Conservation (phyloP, 768 basidiomycete species). For the Pulveroboletus sp. region DNA sequence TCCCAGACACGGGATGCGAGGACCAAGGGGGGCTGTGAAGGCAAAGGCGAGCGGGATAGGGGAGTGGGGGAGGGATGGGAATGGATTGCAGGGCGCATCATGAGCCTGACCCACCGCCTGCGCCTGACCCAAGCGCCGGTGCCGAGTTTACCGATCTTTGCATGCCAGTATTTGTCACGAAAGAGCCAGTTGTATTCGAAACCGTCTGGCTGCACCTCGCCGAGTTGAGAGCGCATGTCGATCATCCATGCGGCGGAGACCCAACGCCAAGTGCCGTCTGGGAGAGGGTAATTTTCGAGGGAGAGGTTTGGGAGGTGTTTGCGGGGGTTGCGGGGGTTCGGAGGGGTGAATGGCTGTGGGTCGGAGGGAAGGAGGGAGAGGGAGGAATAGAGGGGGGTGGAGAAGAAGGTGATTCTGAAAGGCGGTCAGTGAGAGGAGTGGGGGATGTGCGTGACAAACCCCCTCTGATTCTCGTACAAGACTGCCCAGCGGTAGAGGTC, state of each 20-base stretch:
- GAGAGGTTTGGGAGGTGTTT: slow-evolving; percentile 54
- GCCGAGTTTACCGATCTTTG: slow-evolving; percentile 56
- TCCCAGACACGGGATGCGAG: slow-evolving; percentile 49
- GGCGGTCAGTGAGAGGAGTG: slow-evolving; percentile 4
- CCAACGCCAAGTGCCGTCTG: slow-evolving; percentile 82
- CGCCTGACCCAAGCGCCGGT: slow-evolving; percentile 75
- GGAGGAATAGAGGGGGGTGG: slow-evolving; percentile 68
- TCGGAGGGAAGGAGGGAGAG: slow-evolving; percentile 68
- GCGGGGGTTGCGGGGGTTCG: slow-evolving; percentile 37
- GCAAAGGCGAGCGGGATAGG: slow-evolving; percentile 7
- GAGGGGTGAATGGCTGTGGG: slow-evolving; percentile 71
- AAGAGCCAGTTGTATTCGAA: slow-evolving; percentile 87
- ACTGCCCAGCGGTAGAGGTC: slow-evolving; percentile 76
- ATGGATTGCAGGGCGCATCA: slow-evolving; percentile 62
- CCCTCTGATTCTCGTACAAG: slow-evolving; percentile 81
- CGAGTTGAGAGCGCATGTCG: slow-evolving; percentile 77
- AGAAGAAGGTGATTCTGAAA: slow-evolving; percentile 63
- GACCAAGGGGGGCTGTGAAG: slow-evolving; percentile 8
- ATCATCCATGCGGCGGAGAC: slow-evolving; percentile 82
- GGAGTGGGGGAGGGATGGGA: neutral
- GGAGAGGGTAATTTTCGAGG: slow-evolving; percentile 65
- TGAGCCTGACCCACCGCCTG: slow-evolving; percentile 79
- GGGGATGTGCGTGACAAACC: slow-evolving; percentile 41
- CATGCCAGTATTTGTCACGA: slow-evolving; percentile 61
- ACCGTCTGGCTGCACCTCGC: slow-evolving; percentile 77